Percentiles rank a stretch among this genome's conserved stretches.
These are phyloP conservation scores for Dioszegia hungarica DNA, from an alignment of 768 basidiomycete species.

Conservation along the genomic window DNA sequence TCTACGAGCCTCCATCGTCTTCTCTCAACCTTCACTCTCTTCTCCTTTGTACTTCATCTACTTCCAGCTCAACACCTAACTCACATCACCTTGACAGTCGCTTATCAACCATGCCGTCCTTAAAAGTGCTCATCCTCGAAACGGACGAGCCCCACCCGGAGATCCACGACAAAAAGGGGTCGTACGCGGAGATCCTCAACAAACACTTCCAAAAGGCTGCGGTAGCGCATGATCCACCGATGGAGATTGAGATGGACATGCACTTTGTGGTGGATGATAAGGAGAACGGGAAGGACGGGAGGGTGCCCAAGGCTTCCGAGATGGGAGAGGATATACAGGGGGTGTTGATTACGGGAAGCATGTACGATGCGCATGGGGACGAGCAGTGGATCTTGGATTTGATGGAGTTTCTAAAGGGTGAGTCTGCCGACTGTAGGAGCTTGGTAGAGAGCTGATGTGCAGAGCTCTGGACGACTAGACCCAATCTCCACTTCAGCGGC, in stretches of 20 bases:
- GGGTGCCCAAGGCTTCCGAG: constrained; percentile 6
- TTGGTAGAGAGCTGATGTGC: not conserved
- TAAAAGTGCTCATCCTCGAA: constrained; percentile 13
- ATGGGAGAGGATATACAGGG: constrained; percentile 8
- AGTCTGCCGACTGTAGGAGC: not conserved
- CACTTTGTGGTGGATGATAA: constrained; percentile 10
- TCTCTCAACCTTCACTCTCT: too few relatives aligned
- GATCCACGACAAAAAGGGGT: constrained; percentile 5
- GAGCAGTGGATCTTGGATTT: constrained; percentile 12
- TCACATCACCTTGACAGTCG: too few relatives aligned
- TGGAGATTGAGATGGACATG: constrained; percentile 7
- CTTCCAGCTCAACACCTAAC: not conserved
- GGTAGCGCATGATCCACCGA: constrained; percentile 10
- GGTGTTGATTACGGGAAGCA: constrained; percentile 13
- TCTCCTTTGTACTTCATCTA: not conserved
- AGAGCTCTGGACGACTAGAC: constrained; percentile 11
- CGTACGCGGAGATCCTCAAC: constrained; percentile 11
- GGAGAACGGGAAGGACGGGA: constrained; percentile 9
- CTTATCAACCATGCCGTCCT: not conserved
- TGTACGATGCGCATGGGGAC: constrained; percentile 20
- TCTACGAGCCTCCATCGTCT: too few relatives aligned
- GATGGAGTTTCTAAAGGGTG: constrained; percentile 9
- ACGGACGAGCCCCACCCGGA: constrained; percentile 16
- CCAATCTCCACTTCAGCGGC: constrained; percentile 8
- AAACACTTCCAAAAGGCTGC: constrained; percentile 10